Conservation (phyloP, 768 basidiomycete genomes). For the Suillus placidus region DNA sequence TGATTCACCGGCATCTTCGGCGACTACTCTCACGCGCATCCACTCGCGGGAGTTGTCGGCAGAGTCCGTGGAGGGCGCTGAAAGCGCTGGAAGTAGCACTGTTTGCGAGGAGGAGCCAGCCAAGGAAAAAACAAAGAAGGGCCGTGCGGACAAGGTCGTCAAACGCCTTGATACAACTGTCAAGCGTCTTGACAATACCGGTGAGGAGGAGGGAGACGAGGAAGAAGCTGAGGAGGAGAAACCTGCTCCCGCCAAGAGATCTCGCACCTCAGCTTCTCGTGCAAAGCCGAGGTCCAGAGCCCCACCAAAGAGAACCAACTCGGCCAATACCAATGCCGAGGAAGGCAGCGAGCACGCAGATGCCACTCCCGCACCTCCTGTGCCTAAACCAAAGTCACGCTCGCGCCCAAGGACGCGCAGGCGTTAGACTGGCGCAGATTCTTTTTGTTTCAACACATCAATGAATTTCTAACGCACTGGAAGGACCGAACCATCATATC, state of each 20-base stretch:
- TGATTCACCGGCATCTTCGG: conserved; percentile 32
- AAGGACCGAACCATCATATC: conserved; percentile 5
- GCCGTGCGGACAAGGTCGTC: background rate
- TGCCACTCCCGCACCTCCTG: conserved; percentile 18
- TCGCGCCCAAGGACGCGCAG: conserved; percentile 32
- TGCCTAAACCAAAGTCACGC: conserved; percentile 34
- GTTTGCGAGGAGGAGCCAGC: conserved; percentile 35
- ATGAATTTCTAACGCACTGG: conserved; percentile 1
- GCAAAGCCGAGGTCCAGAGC: conserved; percentile 27
- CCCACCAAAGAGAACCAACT: conserved; percentile 7
- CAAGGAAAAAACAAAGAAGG: conserved; percentile 23
- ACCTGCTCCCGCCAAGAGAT: conserved; percentile 20
- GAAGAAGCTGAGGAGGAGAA: conserved; percentile 18
- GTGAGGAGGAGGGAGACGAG: conserved; percentile 19
- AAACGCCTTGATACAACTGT: background rate
- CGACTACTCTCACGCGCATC: conserved; percentile 34
- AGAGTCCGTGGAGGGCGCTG: conserved; percentile 30
- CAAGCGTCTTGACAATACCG: conserved; percentile 10
- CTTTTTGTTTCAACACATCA: conserved; percentile 8
- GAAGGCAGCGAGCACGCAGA: conserved; percentile 21
- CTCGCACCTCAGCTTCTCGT: conserved; percentile 24
- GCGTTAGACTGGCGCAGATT: conserved; percentile 25
- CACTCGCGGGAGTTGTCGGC: conserved; percentile 27
- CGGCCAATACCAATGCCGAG: conserved; percentile 17
- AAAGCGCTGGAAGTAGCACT: conserved; percentile 37